Evolutionary conservation across 345 rosid genomes (phyloP).

Genomic region (Eucalyptus cloeziana): DNA sequence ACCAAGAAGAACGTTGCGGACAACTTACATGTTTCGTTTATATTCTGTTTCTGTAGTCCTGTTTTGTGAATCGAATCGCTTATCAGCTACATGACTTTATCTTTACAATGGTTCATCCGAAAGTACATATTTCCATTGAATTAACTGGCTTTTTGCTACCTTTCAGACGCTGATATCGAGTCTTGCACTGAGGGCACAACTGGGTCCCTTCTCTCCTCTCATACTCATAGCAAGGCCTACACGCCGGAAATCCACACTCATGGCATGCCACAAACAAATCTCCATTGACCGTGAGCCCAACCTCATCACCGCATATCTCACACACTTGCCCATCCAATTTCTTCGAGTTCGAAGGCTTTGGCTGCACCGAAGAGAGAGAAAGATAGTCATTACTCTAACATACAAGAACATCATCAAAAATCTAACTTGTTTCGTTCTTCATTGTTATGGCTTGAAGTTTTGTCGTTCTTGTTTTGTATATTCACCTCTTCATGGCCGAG

Average conservation of each 20-base stretch:
- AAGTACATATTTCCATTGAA: not conserved
- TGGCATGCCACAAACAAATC: constrained; percentile 94
- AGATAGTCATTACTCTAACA: not conserved
- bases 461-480: not conserved
- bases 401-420: not conserved
- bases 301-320: constrained; percentile 85
- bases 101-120: not conserved
- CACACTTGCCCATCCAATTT: constrained; percentile 83
- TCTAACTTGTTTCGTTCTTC: not conserved
- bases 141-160: constrained; percentile 12
- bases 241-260: constrained; percentile 97
- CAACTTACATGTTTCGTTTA: not conserved
- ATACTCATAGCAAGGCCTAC: constrained; percentile 94
- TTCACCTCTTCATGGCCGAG: constrained; percentile 84
- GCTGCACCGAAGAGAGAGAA: constrained; percentile 27
- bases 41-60: not conserved
- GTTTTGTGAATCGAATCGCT: not conserved
- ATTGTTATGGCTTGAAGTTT: not conserved
- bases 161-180: constrained; percentile 89
- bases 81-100: not conserved
- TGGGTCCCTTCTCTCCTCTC: constrained; percentile 93
- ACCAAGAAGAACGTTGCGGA: not conserved
- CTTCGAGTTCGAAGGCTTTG: constrained; percentile 46
- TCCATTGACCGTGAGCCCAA: constrained; percentile 68
- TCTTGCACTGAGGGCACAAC: constrained; percentile 87